phyloP scores from a whole-genome alignment of 768 basidiomycete genomes.

The Boletellus emodensis region DNA sequence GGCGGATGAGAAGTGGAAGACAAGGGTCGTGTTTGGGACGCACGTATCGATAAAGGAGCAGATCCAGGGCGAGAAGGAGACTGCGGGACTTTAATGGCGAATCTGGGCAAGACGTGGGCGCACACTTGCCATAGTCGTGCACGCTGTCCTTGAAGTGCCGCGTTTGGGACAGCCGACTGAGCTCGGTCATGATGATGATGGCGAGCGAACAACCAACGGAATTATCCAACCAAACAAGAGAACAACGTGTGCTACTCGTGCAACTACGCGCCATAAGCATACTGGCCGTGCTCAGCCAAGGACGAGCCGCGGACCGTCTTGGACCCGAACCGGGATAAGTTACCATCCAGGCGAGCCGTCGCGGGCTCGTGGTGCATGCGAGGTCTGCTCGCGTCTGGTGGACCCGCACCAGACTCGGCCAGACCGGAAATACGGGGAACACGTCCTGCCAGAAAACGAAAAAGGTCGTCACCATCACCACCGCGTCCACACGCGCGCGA shows the following conservation, averaged over 20 bases:
- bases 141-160: conserved; percentile 38
- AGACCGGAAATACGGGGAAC: conserved; percentile 1
- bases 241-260: not conserved
- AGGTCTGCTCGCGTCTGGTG: not conserved
- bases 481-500: not conserved
- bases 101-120: not conserved
- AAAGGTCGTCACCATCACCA: no score
- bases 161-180: conserved; percentile 6
- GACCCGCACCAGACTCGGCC: conserved; percentile 1
- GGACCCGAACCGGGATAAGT: conserved; percentile 5
- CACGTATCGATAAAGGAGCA: conserved; percentile 69
- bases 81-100: not conserved
- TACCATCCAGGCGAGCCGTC: conserved; percentile 3
- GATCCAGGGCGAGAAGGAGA: conserved; percentile 34
- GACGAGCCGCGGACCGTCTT: no score
- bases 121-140: conserved; percentile 38
- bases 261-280: not conserved
- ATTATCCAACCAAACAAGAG: not conserved
- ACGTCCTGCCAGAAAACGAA: conserved; percentile 6
- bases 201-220: not conserved
- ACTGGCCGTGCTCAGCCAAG: no score
- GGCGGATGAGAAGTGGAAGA: not conserved
- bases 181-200: not conserved
- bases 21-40: not conserved
- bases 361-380: not conserved